Conservation (phyloP, 2,329 filamentous ascomycete species). For the Diplocarpon rosae region DNA sequence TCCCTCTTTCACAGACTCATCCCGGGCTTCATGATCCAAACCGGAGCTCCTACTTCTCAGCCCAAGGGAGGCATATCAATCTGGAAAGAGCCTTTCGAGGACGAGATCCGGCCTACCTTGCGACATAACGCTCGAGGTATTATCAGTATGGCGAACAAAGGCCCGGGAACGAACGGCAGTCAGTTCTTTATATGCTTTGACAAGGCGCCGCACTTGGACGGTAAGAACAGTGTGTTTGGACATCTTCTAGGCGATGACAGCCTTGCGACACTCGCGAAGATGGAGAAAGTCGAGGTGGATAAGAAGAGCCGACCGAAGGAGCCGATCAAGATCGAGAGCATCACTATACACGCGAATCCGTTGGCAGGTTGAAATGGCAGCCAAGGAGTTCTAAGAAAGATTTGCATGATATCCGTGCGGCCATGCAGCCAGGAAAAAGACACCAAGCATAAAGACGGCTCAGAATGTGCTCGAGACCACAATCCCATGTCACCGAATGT, state of each 20-base stretch:
- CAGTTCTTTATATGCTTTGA: slow-evolving; percentile 78
- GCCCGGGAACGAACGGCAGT: slow-evolving; percentile 60
- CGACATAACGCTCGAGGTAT: slow-evolving; percentile 59
- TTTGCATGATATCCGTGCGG: background rate
- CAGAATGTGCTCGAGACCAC: too few relatives aligned
- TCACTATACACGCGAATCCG: slow-evolving; percentile 73
- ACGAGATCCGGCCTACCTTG: slow-evolving; percentile 65
- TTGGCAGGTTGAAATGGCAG: slow-evolving; percentile 42
- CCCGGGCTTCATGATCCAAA: slow-evolving; percentile 70
- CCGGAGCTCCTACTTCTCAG: slow-evolving; percentile 52
- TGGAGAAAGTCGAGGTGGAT: slow-evolving; percentile 64
- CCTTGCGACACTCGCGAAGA: slow-evolving; percentile 52
- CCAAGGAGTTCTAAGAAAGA: background rate
- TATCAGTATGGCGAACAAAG: slow-evolving; percentile 71
- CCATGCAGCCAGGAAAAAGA: background rate
- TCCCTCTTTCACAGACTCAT: slow-evolving; percentile 75
- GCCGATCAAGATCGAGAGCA: slow-evolving; percentile 51
- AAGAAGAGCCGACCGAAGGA: slow-evolving; percentile 67
- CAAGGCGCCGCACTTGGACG: slow-evolving; percentile 69
- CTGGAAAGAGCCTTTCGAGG: slow-evolving; percentile 63
- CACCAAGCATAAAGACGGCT: background rate
- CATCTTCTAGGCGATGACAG: slow-evolving; percentile 57
- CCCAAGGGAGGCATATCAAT: slow-evolving; percentile 63
- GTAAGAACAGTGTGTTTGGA: slow-evolving; percentile 76
- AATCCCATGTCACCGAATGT: too few relatives aligned